phyloP scores from a whole-genome alignment of 441 rosid genomes.

The Erodium chrysanthum region DNA sequence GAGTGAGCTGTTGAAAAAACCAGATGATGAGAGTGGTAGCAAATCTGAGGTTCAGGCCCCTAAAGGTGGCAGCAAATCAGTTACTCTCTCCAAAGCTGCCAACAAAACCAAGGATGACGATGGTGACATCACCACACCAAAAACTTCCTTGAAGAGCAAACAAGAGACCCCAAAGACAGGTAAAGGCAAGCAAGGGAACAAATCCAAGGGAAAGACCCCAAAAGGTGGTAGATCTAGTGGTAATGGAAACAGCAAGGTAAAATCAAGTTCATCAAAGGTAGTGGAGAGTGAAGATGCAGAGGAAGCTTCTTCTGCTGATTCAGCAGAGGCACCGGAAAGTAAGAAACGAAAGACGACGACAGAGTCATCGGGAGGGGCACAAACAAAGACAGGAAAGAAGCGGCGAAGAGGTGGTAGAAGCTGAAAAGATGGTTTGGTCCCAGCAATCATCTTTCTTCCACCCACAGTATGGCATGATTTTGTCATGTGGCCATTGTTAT shows the following conservation, averaged over 20 bases:
- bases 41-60: conserved; percentile 29
- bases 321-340: conserved; percentile 34
- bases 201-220: conserved; percentile 30
- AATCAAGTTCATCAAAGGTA: conserved; percentile 38
- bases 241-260: conserved; percentile 39
- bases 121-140: conserved; percentile 26
- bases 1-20: not conserved
- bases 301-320: conserved; percentile 34
- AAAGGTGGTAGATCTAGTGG: conserved; percentile 33
- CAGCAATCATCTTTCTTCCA: no score
- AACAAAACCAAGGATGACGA: conserved; percentile 30
- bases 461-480: no score
- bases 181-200: conserved; percentile 45
- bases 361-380: conserved; percentile 40
- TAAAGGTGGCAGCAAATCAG: conserved; percentile 38
- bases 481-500: not conserved
- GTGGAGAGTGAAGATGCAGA: conserved; percentile 32
- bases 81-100: conserved; percentile 19
- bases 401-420: conserved; percentile 39
- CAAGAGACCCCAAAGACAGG: conserved; percentile 32
- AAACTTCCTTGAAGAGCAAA: conserved; percentile 36
- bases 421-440: not conserved
- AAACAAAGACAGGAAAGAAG: conserved; percentile 42
- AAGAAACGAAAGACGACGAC: conserved; percentile 28
- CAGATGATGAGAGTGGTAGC: conserved; percentile 26